Evolutionary conservation across 345 rosid genomes (phyloP), one percentile per base, ranked within the genome.

Genomic region (Acer negundo): DNA sequence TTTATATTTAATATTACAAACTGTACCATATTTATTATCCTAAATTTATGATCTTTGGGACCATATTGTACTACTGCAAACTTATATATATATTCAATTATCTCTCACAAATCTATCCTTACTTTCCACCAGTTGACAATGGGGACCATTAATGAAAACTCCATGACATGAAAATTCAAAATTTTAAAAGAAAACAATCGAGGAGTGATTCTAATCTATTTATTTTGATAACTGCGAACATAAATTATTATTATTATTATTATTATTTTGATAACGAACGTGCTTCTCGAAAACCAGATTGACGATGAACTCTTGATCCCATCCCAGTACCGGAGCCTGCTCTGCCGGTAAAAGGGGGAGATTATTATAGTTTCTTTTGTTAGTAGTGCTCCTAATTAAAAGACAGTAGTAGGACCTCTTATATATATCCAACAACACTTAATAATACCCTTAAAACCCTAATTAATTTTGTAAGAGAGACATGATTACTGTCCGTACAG

Each of bases 111-210:
- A 31, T 70, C 19, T 35, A 35, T 35, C 6, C 55, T 46, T 26
- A 56, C 10, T 9, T 56, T 56, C 23, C 35, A 28, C 4, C 6
- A 26, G 16, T 8, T 55, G 42, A 62, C 70, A 51, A 53, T 10
- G 59, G 81, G 85, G 86, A 80, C 86, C 86, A 83, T 73, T 69
- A 35, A 56, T 67, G 20, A 64, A 69, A 10, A 12, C 66, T 77
- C 20, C 15, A 8, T 28, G 53, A 19, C 53, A 22, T 8, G 6
- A 12, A 35, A 19, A 2, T 55, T 55, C 3, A 2, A 7, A 8
- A 58, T 38, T 22, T 11, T 15, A 68, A 67, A 67, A 68, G 10
- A 58, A 58, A 58, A 58, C 11, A 58, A 58, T n/a, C 11, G 10
- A 1, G 10, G 46, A 42, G 46, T 42, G 7, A 42, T 7, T 42